These are phyloP conservation scores for Lipomyces starkeyi DNA, from an alignment of 805 yeast genomes.

Conservation along the genomic window DNA sequence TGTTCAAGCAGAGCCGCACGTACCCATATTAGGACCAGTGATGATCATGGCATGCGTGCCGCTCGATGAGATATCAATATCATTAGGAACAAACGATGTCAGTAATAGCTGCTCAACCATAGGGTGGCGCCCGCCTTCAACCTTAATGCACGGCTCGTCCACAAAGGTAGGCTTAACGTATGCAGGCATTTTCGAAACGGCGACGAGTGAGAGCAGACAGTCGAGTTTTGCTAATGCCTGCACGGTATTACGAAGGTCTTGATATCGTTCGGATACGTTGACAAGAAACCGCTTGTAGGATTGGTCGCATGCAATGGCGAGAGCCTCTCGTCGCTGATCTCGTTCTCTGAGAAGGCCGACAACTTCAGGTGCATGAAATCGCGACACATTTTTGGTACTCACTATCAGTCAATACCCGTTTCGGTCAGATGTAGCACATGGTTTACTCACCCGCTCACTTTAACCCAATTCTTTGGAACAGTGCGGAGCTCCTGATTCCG, in stretches of 20 bases:
- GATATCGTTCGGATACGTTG: slow-evolving; percentile 50
- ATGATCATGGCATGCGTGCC: slow-evolving; percentile 64
- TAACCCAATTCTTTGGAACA: slow-evolving; percentile 78
- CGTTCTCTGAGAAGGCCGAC: slow-evolving; percentile 57
- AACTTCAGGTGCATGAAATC: slow-evolving; percentile 73
- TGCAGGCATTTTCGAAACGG: slow-evolving; percentile 57
- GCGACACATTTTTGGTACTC: slow-evolving; percentile 63
- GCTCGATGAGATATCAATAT: slow-evolving; percentile 56
- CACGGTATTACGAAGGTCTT: slow-evolving; percentile 53
- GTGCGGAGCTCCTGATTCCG: slow-evolving; percentile 60
- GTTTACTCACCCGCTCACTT: slow-evolving; percentile 59
- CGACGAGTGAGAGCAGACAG: slow-evolving; percentile 69
- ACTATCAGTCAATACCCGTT: not conserved
- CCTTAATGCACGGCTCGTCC: slow-evolving; percentile 53
- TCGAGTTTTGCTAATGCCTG: slow-evolving; percentile 62
- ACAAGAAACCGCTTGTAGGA: slow-evolving; percentile 53
- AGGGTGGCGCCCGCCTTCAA: slow-evolving; percentile 69
- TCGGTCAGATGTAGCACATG: not conserved
- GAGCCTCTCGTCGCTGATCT: slow-evolving; percentile 65
- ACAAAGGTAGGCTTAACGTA: slow-evolving; percentile 60
- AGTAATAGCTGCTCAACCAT: slow-evolving; percentile 59
- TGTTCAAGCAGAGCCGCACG: not conserved
- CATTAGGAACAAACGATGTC: slow-evolving; percentile 67
- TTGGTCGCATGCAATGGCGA: slow-evolving; percentile 54
- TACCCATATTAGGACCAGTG: slow-evolving; percentile 71